phyloP scores from a whole-genome alignment of 306 rosid species.

The Vicia faba region DNA sequence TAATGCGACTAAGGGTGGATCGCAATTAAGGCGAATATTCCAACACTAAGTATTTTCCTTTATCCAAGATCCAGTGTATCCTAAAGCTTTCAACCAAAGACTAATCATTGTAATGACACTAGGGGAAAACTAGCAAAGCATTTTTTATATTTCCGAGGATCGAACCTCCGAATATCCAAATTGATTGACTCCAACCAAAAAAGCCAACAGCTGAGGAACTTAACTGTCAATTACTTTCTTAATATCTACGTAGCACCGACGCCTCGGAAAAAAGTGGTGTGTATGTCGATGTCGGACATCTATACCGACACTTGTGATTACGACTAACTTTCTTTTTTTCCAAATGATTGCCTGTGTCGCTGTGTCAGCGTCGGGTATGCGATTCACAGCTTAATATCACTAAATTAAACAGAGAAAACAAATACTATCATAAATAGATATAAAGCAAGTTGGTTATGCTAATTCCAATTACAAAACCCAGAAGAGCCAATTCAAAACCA shows the following conservation, averaged over 20 bases:
- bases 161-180: neutral
- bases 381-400: neutral
- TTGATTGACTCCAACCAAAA: conserved; percentile 2
- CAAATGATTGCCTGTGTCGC: too few species aligned
- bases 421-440: conserved; percentile 10
- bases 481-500: conserved; percentile 13
- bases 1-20: too few species aligned
- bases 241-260: neutral
- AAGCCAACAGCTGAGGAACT: neutral
- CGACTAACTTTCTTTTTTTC: too few species aligned
- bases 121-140: too few species aligned
- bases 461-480: conserved; percentile 11
- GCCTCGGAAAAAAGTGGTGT: too few species aligned
- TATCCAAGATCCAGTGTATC: neutral
- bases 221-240: neutral
- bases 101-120: neutral
- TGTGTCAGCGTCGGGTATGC: too few species aligned
- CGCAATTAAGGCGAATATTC: too few species aligned
- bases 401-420: conserved; percentile 8
- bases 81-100: neutral
- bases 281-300: too few species aligned
- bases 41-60: neutral
- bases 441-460: conserved; percentile 17
- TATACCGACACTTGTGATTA: too few species aligned
- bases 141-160: too few species aligned